Base-by-base conservation (phyloP, 228 moss, liverwort and hornwort genomes). In the Sphagnum magellanicum region DNA sequence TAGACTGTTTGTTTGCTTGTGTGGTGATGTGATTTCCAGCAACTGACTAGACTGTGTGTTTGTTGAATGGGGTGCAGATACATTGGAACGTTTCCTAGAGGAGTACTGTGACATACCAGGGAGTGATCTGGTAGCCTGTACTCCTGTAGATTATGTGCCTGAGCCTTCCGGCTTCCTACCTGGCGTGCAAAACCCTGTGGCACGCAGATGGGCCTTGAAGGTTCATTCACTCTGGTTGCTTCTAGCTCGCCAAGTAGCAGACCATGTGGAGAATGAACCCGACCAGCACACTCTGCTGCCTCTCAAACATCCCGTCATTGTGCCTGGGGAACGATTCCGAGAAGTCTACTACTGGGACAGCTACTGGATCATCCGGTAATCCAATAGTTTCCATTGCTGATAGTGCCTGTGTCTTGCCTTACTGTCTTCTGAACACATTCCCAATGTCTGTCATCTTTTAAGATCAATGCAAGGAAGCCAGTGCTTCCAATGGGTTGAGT, bases 301-400 rank as follows among this genome's bases (percentile, higher is more conserved):
- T 4, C 76, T 87, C 10, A 71, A 68, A 70, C 62, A 81, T 62
- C 78, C 82, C 1, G 78, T 85, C 16, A 79, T 90, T 51, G 87
- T 90, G 47, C 90, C 87, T 4, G 90, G 90, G 4, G 84, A 78
- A 53, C 79, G 90, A 5, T 90, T 90, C 72, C 74, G 87, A 5
- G 90, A 90, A 74, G 81, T 83, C 0, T 90, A 87, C 64, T 90
- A 90, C 81, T 90, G 87, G 90, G 90, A 90, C 68, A 90, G 87
- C 81, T 90, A 90, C 57, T 90, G 90, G 90, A 73, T 77, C 58
- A 84, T 90, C 72, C 82, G 85, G 85, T 85, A 49, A 52, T 10
- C 14, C 10, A 6, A 8, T 49, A 32, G 32, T 49, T 64, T 64
- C 49, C 55, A 55, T 55, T 12, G 9, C 55, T 12, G 9, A 3